Evolutionary conservation across 345 rosid genomes (phyloP).

Genomic region (Nephelium lappaceum): DNA sequence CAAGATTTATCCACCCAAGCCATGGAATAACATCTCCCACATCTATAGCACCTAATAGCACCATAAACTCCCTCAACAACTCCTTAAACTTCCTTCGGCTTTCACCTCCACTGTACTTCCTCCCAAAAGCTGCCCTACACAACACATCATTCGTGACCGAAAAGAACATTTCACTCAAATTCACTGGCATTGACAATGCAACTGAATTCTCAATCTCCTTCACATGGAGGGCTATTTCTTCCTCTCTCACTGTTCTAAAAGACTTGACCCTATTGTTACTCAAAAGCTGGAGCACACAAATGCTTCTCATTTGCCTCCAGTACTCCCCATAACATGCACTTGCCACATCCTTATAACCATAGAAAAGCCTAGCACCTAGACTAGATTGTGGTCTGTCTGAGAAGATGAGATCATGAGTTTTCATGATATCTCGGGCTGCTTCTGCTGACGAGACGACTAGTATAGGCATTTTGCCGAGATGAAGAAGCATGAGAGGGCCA

Average conservation of each 20-base stretch:
- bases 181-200: conserved; percentile 9
- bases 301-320: conserved; percentile 20
- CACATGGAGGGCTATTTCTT: conserved; percentile 9
- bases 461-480: conserved; percentile 4
- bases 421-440: conserved; percentile 17
- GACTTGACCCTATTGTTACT: conserved; percentile 19
- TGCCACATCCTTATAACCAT: conserved; percentile 1
- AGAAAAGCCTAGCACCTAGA: background rate
- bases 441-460: conserved; percentile 17
- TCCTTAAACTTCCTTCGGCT: conserved; percentile 2
- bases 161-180: conserved; percentile 19
- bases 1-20: conserved; percentile 15
- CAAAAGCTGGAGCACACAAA: conserved; percentile 22
- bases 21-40: conserved; percentile 19
- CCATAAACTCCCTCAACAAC: conserved; percentile 7
- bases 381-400: background rate
- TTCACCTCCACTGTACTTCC: conserved; percentile 18
- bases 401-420: conserved; percentile 22
- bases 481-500: conserved; percentile 27
- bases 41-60: conserved; percentile 1
- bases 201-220: background rate
- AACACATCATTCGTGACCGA: conserved; percentile 14
- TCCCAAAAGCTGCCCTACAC: conserved; percentile 18
- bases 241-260: conserved; percentile 6
- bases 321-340: conserved; percentile 17